phyloP scores from a whole-genome alignment of 2,329 filamentous ascomycete genomes.

The Didymella lethalis region DNA sequence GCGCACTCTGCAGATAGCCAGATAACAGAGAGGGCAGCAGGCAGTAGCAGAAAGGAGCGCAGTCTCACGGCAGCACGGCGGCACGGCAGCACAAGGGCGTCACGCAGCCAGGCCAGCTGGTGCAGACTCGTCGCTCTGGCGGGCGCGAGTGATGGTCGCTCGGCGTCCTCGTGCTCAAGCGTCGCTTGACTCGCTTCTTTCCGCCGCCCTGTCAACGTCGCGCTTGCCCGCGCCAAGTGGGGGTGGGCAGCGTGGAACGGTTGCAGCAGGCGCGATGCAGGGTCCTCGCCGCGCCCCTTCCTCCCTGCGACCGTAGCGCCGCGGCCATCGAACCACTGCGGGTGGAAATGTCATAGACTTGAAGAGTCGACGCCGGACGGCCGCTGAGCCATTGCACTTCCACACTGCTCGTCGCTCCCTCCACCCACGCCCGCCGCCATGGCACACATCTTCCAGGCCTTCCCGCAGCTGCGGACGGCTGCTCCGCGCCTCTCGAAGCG shows the following conservation, averaged over 20 bases:
- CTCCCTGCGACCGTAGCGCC: neutral
- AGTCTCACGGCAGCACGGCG: conserved; percentile 4
- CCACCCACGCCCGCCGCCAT: conserved; percentile 29
- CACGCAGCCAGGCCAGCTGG: conserved; percentile 20
- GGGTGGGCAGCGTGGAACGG: neutral
- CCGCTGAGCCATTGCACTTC: conserved; percentile 12
- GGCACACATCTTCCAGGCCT: conserved; percentile 48
- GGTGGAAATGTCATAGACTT: conserved; percentile 22
- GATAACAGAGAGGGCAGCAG: neutral
- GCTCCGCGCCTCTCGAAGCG: conserved; percentile 49
- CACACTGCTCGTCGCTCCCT: too few species aligned
- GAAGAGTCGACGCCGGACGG: neutral
- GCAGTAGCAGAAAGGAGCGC: neutral
- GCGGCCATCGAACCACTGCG: conserved; percentile 16
- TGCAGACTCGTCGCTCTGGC: neutral
- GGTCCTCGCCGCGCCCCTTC: conserved; percentile 20
- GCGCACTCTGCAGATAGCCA: neutral
- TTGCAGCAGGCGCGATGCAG: conserved; percentile 1
- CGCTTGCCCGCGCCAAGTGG: conserved; percentile 15
- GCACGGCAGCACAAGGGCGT: conserved; percentile 12
- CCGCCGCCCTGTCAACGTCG: conserved; percentile 18
- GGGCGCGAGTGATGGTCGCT: neutral
- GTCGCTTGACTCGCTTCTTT: conserved; percentile 4
- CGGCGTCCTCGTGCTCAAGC: conserved; percentile 5
- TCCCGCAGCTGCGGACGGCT: conserved; percentile 49